A percentile compares a stretch with the other conserved stretches of the same genome.
These are phyloP conservation scores for Fusarium piperis DNA, from an alignment of 2,329 filamentous ascomycete species.

Conservation along the genomic window DNA sequence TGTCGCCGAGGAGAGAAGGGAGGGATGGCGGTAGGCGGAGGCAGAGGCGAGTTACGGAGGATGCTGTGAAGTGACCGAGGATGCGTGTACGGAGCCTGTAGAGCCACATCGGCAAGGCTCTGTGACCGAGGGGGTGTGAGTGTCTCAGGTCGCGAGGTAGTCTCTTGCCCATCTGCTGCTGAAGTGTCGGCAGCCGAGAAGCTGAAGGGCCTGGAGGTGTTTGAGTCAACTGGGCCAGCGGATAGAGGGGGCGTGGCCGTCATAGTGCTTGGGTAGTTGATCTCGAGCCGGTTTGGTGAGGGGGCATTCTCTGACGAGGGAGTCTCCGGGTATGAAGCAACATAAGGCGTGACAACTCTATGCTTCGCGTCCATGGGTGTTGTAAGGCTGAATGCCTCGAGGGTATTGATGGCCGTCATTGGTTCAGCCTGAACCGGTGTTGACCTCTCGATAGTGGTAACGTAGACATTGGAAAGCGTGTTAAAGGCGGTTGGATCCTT, in stretches of 20 bases:
- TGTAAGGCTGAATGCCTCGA: conserved; percentile 45
- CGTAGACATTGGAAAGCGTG: conserved; percentile 73
- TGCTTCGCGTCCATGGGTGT: conserved; percentile 46
- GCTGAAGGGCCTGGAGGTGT: conserved; percentile 54
- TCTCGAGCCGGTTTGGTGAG: conserved; percentile 58
- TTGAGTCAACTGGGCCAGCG: conserved; percentile 60
- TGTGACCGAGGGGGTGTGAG: conserved; percentile 22
- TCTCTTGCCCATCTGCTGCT: neutral
- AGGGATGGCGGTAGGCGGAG: conserved; percentile 60
- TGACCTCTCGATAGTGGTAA: conserved; percentile 68
- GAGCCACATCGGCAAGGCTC: conserved; percentile 20
- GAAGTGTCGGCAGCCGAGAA: conserved; percentile 53
- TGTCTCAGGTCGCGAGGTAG: conserved; percentile 25
- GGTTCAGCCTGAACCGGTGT: conserved; percentile 59
- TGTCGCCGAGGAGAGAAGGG: conserved; percentile 64
- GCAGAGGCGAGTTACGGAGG: conserved; percentile 72
- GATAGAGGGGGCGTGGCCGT: conserved; percentile 69
- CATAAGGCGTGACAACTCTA: conserved; percentile 55
- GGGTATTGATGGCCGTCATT: conserved; percentile 60
- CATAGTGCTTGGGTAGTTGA: conserved; percentile 65
- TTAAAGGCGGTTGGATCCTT: conserved; percentile 72
- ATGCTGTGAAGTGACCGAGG: conserved; percentile 70
- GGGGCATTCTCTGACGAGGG: conserved; percentile 61
- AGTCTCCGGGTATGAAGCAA: conserved; percentile 61
- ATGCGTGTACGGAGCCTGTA: conserved; percentile 65